Conservation (phyloP, 768 basidiomycete genomes). For the Glaciozyma martinii region DNA sequence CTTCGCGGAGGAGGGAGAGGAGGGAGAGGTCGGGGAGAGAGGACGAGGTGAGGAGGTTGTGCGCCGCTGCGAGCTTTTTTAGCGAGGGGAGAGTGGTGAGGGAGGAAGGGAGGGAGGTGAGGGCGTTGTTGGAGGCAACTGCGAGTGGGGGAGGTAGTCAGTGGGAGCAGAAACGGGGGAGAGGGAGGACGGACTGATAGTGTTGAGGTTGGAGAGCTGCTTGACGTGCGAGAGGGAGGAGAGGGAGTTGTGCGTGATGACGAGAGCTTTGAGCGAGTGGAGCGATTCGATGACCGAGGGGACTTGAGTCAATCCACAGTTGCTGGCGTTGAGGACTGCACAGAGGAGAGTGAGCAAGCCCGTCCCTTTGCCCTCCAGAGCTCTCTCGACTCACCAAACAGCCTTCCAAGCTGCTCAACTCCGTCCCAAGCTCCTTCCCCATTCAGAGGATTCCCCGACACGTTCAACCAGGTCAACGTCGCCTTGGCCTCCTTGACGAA, state of each 20-base stretch:
- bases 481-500: constrained; percentile 7
- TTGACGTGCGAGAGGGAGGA: constrained; percentile 16
- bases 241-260: constrained; percentile 29
- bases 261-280: constrained; percentile 27
- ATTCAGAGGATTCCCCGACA: constrained; percentile 22
- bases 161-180: neutral
- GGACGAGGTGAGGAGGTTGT: constrained; percentile 27
- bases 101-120: constrained; percentile 23
- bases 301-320: constrained; percentile 16
- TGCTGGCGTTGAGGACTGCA: constrained; percentile 27
- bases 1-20: constrained; percentile 26
- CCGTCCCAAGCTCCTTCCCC: constrained; percentile 19
- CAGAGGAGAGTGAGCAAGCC: neutral
- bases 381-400: constrained; percentile 16
- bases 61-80: constrained; percentile 33
- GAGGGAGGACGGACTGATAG: constrained; percentile 8
- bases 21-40: constrained; percentile 27
- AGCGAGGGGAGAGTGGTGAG: constrained; percentile 24
- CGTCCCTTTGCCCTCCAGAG: neutral
- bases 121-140: constrained; percentile 32
- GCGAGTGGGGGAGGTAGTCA: neutral
- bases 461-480: constrained; percentile 26
- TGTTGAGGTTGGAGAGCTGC: constrained; percentile 24
- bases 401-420: constrained; percentile 9
- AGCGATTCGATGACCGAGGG: constrained; percentile 16